These are phyloP conservation scores for Salvia rosmarinus DNA, from an alignment of 257 asterid genomes.

Conservation along the genomic window DNA sequence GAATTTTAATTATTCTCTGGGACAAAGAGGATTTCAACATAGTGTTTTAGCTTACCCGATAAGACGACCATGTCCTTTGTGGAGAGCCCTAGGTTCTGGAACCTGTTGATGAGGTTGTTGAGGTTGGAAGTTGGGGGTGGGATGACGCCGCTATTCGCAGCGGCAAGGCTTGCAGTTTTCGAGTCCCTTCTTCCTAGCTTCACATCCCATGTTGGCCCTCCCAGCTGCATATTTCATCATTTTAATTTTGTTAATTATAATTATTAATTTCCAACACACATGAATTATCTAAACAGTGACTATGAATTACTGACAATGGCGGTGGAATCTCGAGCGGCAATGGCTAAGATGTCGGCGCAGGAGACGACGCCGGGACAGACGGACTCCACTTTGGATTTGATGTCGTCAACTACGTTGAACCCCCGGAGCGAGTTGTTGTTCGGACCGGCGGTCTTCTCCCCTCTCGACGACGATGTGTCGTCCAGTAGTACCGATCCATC, in stretches of 20 bases:
- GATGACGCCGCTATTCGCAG: conserved; percentile 49
- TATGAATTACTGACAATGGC: conserved; percentile 35
- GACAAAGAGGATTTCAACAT: too few species aligned
- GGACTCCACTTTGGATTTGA: conserved; percentile 50
- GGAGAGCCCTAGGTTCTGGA: conserved; percentile 43
- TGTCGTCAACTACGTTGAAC: conserved; percentile 43
- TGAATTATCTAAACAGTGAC: too few species aligned
- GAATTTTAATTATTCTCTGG: too few species aligned
- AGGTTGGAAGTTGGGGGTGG: conserved; percentile 52
- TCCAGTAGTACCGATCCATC: conserved; percentile 61
- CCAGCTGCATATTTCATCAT: conserved; percentile 41
- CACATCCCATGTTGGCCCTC: conserved; percentile 60
- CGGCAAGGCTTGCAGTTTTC: conserved; percentile 44
- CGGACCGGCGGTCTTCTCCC: conserved; percentile 55
- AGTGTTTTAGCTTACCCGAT: conserved; percentile 40
- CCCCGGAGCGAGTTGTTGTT: conserved; percentile 56
- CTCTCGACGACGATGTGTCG: conserved; percentile 46
- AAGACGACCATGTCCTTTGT: conserved; percentile 58
- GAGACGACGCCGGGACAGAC: conserved; percentile 57
- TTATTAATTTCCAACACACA: neutral
- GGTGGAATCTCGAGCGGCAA: conserved; percentile 62
- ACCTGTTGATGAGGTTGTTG: conserved; percentile 41
- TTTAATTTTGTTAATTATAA: neutral
- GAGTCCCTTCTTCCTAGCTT: conserved; percentile 61
- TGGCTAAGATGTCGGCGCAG: conserved; percentile 64